Evolutionary conservation across 768 basidiomycete species (phyloP), one percentile per base, ranked within the genome.

Genomic region (Tremella yokohamensis): DNA sequence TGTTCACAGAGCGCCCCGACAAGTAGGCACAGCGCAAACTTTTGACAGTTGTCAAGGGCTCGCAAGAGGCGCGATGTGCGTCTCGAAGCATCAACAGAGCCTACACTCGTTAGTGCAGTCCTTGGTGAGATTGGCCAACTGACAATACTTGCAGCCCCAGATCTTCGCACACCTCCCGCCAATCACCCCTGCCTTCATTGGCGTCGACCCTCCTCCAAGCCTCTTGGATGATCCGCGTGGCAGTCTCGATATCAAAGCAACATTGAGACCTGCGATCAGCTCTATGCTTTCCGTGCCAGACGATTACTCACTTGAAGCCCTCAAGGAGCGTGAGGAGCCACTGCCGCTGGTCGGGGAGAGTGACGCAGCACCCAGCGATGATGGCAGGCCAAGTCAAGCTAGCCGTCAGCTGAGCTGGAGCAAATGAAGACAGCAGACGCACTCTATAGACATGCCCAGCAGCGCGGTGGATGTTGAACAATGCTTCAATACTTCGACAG

Each of bases 211-310:
- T 39, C 40, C 64, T 49, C 73, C 73, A 74, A 4, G 67, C 65
- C 49, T 74, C 73, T 16, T 55, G 44, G 26, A 72, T 66, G 57
- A 74, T 74, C 45, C 61, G 26, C 22, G 37, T 49, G 12, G 73
- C 73, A 18, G 70, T 74, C 42, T 74, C 73, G 51, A 74, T 69
- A 48, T 74, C 73, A 55, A 74, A 74, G 55, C 73, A 74, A 50
- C 70, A 72, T 60, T 74, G 73, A 0, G 70, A 53, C 53, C 70
- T 70, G 40, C 12, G 19, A 11, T 29, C 22, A 47, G 57, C 42
- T 52, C 22, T 56, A 13, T 3, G 18, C 26, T 18, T 7, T 25
- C 18, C 9, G 42, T 49, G 45, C 8, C 22, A 40, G 15, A n/a
- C 25, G 19, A 18, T 13, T 13, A 65, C 69, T 61, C 60, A 72